Base-by-base conservation (phyloP, 768 basidiomycete genomes). In the Mycena latifolia region DNA sequence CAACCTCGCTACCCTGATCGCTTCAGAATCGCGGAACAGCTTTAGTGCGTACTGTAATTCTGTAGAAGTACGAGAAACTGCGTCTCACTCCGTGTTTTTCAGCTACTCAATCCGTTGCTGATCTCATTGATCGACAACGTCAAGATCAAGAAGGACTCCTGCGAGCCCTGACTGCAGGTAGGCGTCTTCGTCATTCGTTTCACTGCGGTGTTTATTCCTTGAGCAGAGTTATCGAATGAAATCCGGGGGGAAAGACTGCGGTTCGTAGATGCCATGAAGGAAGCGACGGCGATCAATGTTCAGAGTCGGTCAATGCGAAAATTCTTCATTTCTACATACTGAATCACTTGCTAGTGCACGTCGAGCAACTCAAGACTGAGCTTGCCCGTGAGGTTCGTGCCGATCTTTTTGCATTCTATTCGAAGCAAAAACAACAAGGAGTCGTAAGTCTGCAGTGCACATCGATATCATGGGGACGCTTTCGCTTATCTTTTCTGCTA, bases 191-290 rank as follows among this genome's bases (percentile, higher is more conserved):
- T 9, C n/a, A 7, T 35, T 55, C 27, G 18, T 25, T 51, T 29
- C 35, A 22, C 27, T 17, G 10, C 41, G 18, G 20, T 27, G 50
- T 31, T 55, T 31, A 59, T 28, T 46, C 7, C 9, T 45, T 54
- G 27, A 33, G 20, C 70, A 93, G 94, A 94, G 74, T 84, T 96
- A 24, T 90, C 90, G 4, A 85, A 86, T 61, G 95, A 96, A 70
- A 95, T 96, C 57, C 89, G 90, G 56, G 94, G 95, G 1, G 94
- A 96, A 77, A 79, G 94, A 51, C 78, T 96, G 58, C 84, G 92
- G 8, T 96, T 96, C 71, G 92, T 96, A 7, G 95, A 96, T 72
- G 94, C 95, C n/a, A 96, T 96, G 94, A 93, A 93, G 74, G 92
- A 95, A 70, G 95, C 94, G 1, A 96, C 95, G 0, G 88, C 88